Conservation (phyloP, 2,329 filamentous ascomycete genomes). For the Xylariaceae sp. region DNA sequence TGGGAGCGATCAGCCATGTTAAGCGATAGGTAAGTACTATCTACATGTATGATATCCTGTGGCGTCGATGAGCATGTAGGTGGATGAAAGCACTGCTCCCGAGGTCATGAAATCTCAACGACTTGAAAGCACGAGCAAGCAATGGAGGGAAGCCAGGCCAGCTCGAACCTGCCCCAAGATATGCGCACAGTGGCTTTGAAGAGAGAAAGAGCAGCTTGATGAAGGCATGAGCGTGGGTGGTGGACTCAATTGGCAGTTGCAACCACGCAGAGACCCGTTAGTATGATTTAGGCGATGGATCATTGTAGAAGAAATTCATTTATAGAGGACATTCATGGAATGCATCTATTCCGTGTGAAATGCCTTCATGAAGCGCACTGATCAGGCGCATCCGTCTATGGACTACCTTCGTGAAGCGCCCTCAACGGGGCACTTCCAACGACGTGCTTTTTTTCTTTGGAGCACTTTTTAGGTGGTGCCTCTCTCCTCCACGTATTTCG, state of each 20-base stretch:
- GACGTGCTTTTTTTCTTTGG: too few relatives aligned
- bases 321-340: background rate
- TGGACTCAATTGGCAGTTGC: background rate
- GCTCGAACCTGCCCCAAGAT: background rate
- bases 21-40: background rate
- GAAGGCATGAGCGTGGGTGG: background rate
- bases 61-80: background rate
- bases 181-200: background rate
- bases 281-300: background rate
- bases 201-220: constrained; percentile 9
- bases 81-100: background rate
- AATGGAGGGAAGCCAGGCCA: background rate
- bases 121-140: background rate
- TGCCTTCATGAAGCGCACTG: background rate
- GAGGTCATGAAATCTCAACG: background rate
- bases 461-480: background rate
- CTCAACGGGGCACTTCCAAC: too few relatives aligned
- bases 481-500: background rate
- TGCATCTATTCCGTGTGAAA: background rate
- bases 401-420: too few relatives aligned
- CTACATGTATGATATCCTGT: background rate
- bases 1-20: constrained; percentile 22
- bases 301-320: background rate
- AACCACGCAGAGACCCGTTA: background rate
- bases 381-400: background rate